Evolutionary conservation across 805 yeast genomes (phyloP), one percentile per base, ranked within the genome.

Genomic region (Vanderwaltozyma yarrowii): DNA sequence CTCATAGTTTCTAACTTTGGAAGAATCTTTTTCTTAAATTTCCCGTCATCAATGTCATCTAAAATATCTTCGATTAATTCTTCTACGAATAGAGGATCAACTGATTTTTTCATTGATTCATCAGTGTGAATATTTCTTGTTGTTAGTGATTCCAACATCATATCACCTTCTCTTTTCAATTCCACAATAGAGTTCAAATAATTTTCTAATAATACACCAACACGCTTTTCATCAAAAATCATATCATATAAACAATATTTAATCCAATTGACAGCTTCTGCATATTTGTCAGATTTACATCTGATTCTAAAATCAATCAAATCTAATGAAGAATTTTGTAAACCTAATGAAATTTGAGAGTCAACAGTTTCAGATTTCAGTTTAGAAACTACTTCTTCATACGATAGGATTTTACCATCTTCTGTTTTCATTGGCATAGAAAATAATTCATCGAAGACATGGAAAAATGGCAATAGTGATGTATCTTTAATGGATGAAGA

Each of bases 241-340:
- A 82, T 71, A 47, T 74, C 70, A 56, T 74, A 78, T 49, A 87
- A 60, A 15, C 82, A 68, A 41, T 76, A 75, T 32, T 66, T 60
- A 31, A 84, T 65, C 97, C 97, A 92, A 18, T 75, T 71, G 29
- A 88, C 76, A 1, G 89, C 86, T 33, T 70, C 70, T 0, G 46
- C 39, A 52, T 88, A 92, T 41, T 86, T 77, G 8, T 64, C 66
- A 9, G 67, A 65, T 47, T 72, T 77, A 31, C 80, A 78, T 45
- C 76, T 73, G 30, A 88, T 65, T 39, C 67, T 73, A 10, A 87
- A 66, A 40, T 71, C 66, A 28, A 85, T 58, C 19, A 80, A 54
- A 52, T 92, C 96, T 13, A 75, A 74, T 50, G 79, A 77, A 42
- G 70, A 71, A 30, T 73, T 71, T 23, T 72, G 71, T 42, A 74